Percentiles rank a stretch among this genome's conserved stretches.
These are phyloP conservation scores for Pseudohyphozyma bogoriensis DNA, from an alignment of 768 basidiomycete species.

Conservation along the genomic window DNA sequence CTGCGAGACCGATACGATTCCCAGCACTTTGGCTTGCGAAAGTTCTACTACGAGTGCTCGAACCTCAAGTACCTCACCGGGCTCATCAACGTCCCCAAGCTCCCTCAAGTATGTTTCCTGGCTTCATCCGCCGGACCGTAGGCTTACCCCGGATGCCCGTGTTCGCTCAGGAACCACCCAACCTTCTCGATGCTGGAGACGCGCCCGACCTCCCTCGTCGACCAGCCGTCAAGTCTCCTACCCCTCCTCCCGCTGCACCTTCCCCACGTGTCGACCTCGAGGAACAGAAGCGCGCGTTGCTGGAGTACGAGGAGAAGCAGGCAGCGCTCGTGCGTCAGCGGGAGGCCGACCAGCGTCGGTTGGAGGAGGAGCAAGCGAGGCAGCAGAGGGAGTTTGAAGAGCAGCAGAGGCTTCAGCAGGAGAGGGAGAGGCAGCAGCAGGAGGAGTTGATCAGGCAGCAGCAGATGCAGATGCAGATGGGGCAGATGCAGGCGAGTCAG, in stretches of 20 bases:
- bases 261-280: slow-evolving; percentile 53
- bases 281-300: slow-evolving; percentile 87
- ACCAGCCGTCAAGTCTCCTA: slow-evolving; percentile 44
- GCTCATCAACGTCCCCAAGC: slow-evolving; percentile 93
- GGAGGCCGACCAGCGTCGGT: slow-evolving; percentile 70
- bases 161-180: slow-evolving; percentile 78
- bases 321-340: slow-evolving; percentile 68
- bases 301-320: slow-evolving; percentile 93
- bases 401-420: slow-evolving; percentile 74
- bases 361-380: slow-evolving; percentile 62
- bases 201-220: slow-evolving; percentile 80
- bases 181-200: slow-evolving; percentile 67
- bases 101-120: slow-evolving; percentile 59
- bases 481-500: slow-evolving; percentile 46
- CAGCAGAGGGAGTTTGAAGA: slow-evolving; percentile 83
- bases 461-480: slow-evolving; percentile 67
- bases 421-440: slow-evolving; percentile 76
- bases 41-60: slow-evolving; percentile 98
- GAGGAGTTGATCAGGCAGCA: slow-evolving; percentile 61
- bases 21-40: slow-evolving; percentile 85
- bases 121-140: not conserved
- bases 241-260: slow-evolving; percentile 64
- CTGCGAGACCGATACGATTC: slow-evolving; percentile 74
- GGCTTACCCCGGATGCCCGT: not conserved
- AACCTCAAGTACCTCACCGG: slow-evolving; percentile 97